Evolutionary conservation across 1,284 basidiomycete species (phyloP).

Genomic region (Nidula niveotomentosa): DNA sequence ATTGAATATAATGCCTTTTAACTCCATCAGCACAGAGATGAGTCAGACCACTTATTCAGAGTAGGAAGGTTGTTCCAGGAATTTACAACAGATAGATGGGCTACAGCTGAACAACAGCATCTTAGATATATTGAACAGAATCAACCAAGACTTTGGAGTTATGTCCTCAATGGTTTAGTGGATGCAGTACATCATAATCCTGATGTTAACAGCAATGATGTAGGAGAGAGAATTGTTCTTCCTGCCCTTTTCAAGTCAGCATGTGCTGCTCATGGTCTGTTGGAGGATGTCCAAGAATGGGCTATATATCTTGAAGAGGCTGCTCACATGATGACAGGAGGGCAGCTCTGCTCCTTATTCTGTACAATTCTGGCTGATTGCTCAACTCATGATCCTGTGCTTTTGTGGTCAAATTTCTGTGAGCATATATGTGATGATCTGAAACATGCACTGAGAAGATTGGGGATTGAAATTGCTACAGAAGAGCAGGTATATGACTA

Average conservation of each 20-base stretch:
- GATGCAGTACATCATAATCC: background rate
- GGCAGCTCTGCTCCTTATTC: slow-evolving; percentile 34
- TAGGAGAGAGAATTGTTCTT: slow-evolving; percentile 26
- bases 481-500: slow-evolving; percentile 35
- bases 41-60: slow-evolving; percentile 23
- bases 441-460: slow-evolving; percentile 5
- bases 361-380: slow-evolving; percentile 31
- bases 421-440: slow-evolving; percentile 19
- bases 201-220: slow-evolving; percentile 19
- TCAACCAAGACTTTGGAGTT: slow-evolving; percentile 28
- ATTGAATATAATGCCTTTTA: slow-evolving; percentile 21
- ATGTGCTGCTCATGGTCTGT: slow-evolving; percentile 34
- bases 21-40: slow-evolving; percentile 12
- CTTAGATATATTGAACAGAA: slow-evolving; percentile 28
- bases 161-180: background rate
- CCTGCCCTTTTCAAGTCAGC: slow-evolving; percentile 27
- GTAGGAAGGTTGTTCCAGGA: slow-evolving; percentile 37
- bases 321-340: slow-evolving; percentile 29
- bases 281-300: slow-evolving; percentile 41
- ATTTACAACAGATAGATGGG: slow-evolving; percentile 29
- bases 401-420: slow-evolving; percentile 30
- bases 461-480: slow-evolving; percentile 14
- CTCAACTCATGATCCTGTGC: slow-evolving; percentile 22
- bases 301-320: slow-evolving; percentile 35
- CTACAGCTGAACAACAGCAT: slow-evolving; percentile 22